phyloP scores from a whole-genome alignment of 75 land plant genomes.

The Cunninghamia lanceolata region DNA sequence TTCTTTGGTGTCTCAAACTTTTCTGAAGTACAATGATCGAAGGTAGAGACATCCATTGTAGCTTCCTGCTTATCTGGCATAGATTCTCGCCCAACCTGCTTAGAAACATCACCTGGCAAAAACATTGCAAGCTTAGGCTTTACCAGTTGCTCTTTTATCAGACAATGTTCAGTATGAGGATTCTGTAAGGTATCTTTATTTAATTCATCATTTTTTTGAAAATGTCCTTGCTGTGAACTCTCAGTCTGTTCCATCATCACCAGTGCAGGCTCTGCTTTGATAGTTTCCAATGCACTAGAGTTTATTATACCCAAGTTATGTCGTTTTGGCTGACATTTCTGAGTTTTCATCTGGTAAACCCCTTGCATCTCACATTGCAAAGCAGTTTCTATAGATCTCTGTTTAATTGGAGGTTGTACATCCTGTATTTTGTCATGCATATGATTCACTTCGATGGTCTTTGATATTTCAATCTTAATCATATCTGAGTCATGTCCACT shows the following conservation, averaged over 20 bases:
- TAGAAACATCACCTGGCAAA: no score
- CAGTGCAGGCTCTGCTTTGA: slow-evolving; percentile 27
- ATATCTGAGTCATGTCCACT: slow-evolving; percentile 12
- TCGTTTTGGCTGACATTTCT: slow-evolving; percentile 11
- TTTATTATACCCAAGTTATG: slow-evolving; percentile 4
- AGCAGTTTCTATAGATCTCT: slow-evolving; percentile 51
- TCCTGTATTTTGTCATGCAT: slow-evolving; percentile 28
- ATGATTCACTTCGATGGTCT: slow-evolving; percentile 28
- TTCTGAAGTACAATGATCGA: not conserved
- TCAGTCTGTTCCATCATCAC: slow-evolving; percentile 27
- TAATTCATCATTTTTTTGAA: not conserved
- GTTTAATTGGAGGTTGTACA: slow-evolving; percentile 44
- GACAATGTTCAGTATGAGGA: slow-evolving; percentile 8
- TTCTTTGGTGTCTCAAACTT: slow-evolving; percentile 81
- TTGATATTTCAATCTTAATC: not conserved
- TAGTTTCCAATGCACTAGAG: not conserved
- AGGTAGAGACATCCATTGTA: not conserved
- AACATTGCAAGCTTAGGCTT: no score
- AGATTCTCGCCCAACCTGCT: slow-evolving; percentile 24
- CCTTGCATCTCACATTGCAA: slow-evolving; percentile 11
- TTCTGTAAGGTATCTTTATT: slow-evolving; percentile 16
- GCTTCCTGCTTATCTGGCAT: slow-evolving; percentile 25
- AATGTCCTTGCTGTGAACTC: slow-evolving; percentile 15
- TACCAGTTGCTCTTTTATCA: not conserved
- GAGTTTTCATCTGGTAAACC: slow-evolving; percentile 10